Evolutionary conservation across 2,329 filamentous ascomycete species (phyloP).

Genomic region (Pseudomassariella vexata): DNA sequence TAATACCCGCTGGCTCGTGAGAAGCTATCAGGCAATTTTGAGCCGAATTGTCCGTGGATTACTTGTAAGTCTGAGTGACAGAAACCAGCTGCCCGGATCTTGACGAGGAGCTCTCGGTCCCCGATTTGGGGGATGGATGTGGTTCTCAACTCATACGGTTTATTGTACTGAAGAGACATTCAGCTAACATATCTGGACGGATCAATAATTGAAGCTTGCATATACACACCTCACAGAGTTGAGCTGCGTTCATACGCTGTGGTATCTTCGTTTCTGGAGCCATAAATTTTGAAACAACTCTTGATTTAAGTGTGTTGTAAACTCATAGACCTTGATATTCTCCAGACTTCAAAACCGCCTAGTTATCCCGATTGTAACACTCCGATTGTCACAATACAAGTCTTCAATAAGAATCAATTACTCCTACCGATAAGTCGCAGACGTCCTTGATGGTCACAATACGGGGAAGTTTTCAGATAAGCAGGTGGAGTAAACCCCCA

Average conservation of each 20-base stretch:
- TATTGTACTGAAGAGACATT: slow-evolving; percentile 24
- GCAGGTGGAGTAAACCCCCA: too few species aligned
- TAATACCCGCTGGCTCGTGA: slow-evolving; percentile 28
- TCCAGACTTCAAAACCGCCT: too few species aligned
- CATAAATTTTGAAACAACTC: too few species aligned
- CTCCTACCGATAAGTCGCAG: too few species aligned
- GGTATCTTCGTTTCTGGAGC: not conserved
- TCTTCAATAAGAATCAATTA: too few species aligned
- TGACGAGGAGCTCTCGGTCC: slow-evolving; percentile 23
- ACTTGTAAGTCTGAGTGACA: slow-evolving; percentile 32
- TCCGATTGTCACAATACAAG: too few species aligned
- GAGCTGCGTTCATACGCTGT: slow-evolving; percentile 2
- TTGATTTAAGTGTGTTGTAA: too few species aligned
- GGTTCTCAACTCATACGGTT: slow-evolving; percentile 19
- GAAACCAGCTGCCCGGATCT: slow-evolving; percentile 27
- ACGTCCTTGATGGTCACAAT: too few species aligned
- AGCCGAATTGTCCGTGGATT: slow-evolving; percentile 24
- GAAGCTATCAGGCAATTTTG: slow-evolving; percentile 24
- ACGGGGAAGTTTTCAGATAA: too few species aligned
- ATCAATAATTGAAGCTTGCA: not conserved
- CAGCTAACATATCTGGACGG: not conserved
- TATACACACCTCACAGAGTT: slow-evolving; percentile 3
- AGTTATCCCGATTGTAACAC: too few species aligned
- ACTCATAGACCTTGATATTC: too few species aligned
- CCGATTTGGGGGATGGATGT: slow-evolving; percentile 16